phyloP scores from a whole-genome alignment of 2,329 filamentous ascomycete species.

The Fusarium virguliforme region DNA sequence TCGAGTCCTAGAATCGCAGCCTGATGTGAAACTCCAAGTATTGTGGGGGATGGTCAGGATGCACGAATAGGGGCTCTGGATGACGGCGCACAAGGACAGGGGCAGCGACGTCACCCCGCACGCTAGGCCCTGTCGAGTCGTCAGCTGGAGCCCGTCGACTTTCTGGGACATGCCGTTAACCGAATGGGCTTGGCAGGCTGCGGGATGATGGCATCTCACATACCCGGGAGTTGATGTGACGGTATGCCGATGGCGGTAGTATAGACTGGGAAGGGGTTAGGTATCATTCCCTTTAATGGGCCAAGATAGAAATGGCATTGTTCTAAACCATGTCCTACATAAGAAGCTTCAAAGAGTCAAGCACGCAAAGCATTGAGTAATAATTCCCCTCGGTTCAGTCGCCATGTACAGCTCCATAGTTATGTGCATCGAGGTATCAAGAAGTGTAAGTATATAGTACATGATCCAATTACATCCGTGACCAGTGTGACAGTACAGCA shows the following conservation, averaged over 20 bases:
- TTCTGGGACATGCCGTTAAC: not conserved
- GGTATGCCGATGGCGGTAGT: too few species aligned
- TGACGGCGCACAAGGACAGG: constrained; percentile 2
- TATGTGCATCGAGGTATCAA: not conserved
- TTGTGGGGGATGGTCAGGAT: constrained; percentile 9
- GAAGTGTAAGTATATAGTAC: not conserved
- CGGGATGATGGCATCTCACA: too few species aligned
- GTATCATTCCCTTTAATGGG: too few species aligned
- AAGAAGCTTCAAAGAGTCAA: too few species aligned
- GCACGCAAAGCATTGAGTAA: not conserved
- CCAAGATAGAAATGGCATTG: too few species aligned
- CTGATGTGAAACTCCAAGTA: not conserved
- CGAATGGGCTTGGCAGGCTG: not conserved
- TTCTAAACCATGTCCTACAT: too few species aligned
- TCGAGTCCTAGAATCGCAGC: not conserved
- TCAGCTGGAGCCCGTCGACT: not conserved
- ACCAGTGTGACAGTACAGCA: not conserved
- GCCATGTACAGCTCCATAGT: not conserved
- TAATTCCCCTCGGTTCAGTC: not conserved
- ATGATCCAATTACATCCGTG: not conserved
- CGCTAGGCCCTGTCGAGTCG: constrained; percentile 3
- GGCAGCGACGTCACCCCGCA: constrained; percentile 8
- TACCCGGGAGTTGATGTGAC: too few species aligned
- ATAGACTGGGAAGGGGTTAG: too few species aligned
- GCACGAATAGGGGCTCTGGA: not conserved